Percentiles rank a stretch among this genome's conserved stretches.
phyloP scores from a whole-genome alignment of 2,329 filamentous ascomycete species.

The Trichoderma sp. region DNA sequence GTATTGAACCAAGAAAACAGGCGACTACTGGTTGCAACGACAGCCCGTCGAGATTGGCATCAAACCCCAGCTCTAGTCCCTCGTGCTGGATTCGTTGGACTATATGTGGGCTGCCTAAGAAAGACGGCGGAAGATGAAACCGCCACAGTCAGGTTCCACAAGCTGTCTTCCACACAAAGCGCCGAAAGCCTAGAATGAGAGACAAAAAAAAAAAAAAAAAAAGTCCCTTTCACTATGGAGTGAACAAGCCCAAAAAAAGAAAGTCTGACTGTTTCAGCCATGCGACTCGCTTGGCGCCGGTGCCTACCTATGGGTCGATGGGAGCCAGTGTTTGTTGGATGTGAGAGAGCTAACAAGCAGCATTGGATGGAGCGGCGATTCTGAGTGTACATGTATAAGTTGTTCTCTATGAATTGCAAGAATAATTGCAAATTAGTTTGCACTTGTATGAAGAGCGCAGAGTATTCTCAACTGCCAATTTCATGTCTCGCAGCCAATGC shows the following conservation, averaged over 20 bases:
- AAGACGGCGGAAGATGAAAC: conserved; percentile 16
- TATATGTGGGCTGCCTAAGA: neutral
- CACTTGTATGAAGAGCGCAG: neutral
- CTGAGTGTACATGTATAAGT: neutral
- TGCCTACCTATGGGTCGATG: neutral
- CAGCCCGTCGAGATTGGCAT: neutral
- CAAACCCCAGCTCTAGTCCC: neutral
- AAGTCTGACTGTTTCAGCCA: conserved; percentile 6
- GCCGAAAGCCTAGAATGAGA: neutral
- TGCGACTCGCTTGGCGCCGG: neutral
- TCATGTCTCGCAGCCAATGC: neutral
- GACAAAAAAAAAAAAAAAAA: neutral
- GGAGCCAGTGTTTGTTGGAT: neutral
- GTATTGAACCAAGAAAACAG: neutral
- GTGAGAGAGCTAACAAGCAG: neutral
- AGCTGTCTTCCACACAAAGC: neutral
- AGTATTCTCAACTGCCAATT: neutral
- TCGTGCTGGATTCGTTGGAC: neutral
- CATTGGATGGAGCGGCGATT: neutral
- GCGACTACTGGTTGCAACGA: neutral
- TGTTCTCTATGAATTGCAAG: neutral
- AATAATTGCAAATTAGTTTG: neutral
- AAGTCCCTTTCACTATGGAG: neutral
- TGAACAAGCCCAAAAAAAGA: neutral
- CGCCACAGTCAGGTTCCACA: conserved; percentile 17